Evolutionary conservation across 2,329 filamentous ascomycete species (phyloP).

Genomic region (Neobulgaria alba): DNA sequence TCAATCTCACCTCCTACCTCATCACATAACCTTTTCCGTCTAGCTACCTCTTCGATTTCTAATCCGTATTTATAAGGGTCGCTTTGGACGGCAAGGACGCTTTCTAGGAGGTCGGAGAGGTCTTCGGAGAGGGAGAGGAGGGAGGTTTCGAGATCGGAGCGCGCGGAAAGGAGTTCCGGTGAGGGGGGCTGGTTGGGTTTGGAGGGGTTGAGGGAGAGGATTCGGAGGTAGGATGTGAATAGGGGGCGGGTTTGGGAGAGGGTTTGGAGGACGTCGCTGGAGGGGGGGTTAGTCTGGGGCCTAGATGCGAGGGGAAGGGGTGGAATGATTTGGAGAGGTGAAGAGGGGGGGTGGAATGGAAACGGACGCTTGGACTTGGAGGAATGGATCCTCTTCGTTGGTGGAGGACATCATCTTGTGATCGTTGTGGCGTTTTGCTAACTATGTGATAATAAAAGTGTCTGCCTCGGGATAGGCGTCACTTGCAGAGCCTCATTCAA

Average conservation of each 20-base stretch:
- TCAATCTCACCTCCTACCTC: conserved; percentile 86
- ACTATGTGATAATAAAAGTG: too few species aligned
- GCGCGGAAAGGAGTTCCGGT: conserved; percentile 76
- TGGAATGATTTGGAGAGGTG: too few species aligned
- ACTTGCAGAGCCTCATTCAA: too few species aligned
- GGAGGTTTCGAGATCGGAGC: conserved; percentile 56
- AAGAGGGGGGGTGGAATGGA: conserved; percentile 1
- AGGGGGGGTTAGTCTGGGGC: conserved; percentile 5
- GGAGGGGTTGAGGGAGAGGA: conserved; percentile 72
- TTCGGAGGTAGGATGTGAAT: conserved; percentile 91
- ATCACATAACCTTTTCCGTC: conserved; percentile 72
- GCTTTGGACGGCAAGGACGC: conserved; percentile 78
- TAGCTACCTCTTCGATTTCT: conserved; percentile 69
- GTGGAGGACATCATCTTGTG: conserved; percentile 61
- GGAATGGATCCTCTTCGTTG: conserved; percentile 61
- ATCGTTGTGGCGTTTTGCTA: too few species aligned
- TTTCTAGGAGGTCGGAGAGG: conserved; percentile 78
- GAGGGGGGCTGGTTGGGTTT: too few species aligned
- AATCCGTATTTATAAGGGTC: conserved; percentile 84
- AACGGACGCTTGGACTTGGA: conserved; percentile 61
- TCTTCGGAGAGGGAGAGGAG: conserved; percentile 70
- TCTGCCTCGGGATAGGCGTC: too few species aligned
- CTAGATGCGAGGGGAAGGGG: too few species aligned
- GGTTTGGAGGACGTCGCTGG: conserved; percentile 79
- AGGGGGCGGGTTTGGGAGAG: conserved; percentile 74